Evolutionary conservation across 1,139 yeast genomes (phyloP).

Genomic region (Arxiozyma telluris): DNA sequence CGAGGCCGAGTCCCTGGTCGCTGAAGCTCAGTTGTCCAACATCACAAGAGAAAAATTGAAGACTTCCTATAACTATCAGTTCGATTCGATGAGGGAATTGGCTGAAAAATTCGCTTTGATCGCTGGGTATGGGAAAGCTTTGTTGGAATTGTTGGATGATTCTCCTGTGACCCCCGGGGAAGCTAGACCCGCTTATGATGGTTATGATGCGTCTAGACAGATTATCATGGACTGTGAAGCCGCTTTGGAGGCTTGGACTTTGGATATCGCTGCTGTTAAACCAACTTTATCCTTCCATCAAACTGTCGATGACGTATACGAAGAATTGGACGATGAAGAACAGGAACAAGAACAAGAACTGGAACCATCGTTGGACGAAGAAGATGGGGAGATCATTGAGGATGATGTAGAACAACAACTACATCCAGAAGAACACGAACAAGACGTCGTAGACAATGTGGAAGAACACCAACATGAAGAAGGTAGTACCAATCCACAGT

Average conservation of each 20-base stretch:
- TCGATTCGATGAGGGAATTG: conserved; percentile 73
- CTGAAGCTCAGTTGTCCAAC: conserved; percentile 82
- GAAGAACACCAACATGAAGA: conserved; percentile 2
- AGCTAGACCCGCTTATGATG: conserved; percentile 80
- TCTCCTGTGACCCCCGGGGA: conserved; percentile 87
- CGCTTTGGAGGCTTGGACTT: conserved; percentile 76
- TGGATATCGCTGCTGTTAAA: conserved; percentile 69
- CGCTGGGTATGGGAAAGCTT: conserved; percentile 84
- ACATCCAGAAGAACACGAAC: conserved; percentile 6
- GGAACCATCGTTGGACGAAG: conserved; percentile 3
- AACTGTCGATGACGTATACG: conserved; percentile 54
- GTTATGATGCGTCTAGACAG: conserved; percentile 80
- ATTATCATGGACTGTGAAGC: conserved; percentile 79
- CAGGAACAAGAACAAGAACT: conserved; percentile 12
- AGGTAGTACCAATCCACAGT: neutral
- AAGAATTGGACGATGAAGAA: conserved; percentile 37
- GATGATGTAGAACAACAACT: conserved; percentile 3
- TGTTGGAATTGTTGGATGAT: conserved; percentile 73
- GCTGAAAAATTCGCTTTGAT: conserved; percentile 78
- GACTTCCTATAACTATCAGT: conserved; percentile 77
- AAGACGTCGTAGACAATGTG: neutral
- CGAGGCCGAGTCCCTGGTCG: conserved; percentile 83
- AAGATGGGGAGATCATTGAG: conserved; percentile 7
- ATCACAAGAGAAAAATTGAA: conserved; percentile 80
- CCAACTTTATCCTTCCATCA: conserved; percentile 75